Evolutionary conservation across 2,329 filamentous ascomycete species (phyloP).

Genomic region (Colletotrichum nymphaeae): DNA sequence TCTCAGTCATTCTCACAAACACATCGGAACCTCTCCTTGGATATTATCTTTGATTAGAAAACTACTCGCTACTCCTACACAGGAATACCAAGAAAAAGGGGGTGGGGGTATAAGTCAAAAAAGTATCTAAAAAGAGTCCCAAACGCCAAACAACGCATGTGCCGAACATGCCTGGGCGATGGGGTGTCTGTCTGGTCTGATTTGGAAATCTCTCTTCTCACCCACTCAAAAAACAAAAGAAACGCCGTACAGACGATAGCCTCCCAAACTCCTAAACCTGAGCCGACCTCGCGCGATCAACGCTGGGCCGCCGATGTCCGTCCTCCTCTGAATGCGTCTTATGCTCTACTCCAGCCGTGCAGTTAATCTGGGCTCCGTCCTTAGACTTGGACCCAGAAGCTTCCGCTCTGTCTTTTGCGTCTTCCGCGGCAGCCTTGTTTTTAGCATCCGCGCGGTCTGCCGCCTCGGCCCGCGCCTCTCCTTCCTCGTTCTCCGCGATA

Average conservation of each 20-base stretch:
- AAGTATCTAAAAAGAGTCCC: background rate
- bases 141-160: background rate
- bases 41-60: background rate
- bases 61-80: background rate
- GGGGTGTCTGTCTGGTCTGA: background rate
- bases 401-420: background rate
- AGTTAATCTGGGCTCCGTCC: background rate
- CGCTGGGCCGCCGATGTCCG: constrained; percentile 2
- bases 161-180: background rate
- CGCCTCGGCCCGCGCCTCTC: constrained; percentile 12
- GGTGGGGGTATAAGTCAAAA: background rate
- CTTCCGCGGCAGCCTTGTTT: background rate
- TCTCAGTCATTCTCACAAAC: background rate
- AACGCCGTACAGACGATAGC: background rate
- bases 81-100: background rate
- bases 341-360: background rate
- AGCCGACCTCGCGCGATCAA: constrained; percentile 8
- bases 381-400: background rate
- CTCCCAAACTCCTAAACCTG: constrained; percentile 14
- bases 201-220: background rate
- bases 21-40: fast-evolving
- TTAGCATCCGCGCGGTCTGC: constrained; percentile 1
- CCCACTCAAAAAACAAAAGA: constrained; percentile 4
- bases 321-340: background rate
- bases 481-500: constrained; percentile 20